Conservation (phyloP, 305 asterid species). For the Solanum aculeatissimum region DNA sequence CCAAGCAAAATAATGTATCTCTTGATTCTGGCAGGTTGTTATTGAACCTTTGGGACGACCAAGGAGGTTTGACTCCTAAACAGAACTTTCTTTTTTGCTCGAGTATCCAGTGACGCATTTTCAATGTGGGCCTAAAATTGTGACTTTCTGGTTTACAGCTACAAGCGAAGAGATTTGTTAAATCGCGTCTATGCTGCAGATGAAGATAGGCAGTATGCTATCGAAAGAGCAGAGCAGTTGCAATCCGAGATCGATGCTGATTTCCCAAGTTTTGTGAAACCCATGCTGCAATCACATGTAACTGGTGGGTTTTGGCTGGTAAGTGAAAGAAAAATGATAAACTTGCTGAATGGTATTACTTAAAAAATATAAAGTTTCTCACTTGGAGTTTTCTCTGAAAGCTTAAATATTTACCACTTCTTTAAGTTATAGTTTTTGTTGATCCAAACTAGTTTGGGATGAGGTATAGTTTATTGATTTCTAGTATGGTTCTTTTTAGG, state of each 20-base stretch:
- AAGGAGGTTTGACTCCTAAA: constrained; percentile 34
- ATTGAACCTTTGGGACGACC: constrained; percentile 52
- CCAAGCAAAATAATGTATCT: background rate
- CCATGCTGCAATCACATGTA: constrained; percentile 91
- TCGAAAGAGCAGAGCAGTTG: constrained; percentile 47
- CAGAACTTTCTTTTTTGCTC: background rate
- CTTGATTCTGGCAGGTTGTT: constrained; percentile 30
- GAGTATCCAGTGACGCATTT: background rate
- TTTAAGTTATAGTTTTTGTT: background rate
- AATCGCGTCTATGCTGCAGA: constrained; percentile 67
- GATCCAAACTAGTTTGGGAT: background rate
- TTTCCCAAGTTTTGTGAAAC: constrained; percentile 52
- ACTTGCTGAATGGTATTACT: background rate
- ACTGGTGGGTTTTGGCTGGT: constrained; percentile 98
- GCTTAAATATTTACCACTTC: background rate
- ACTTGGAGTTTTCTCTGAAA: background rate
- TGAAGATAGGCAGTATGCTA: constrained; percentile 45
- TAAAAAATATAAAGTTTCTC: background rate
- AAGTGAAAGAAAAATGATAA: background rate
- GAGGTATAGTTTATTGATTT: background rate
- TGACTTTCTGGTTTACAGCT: constrained; percentile 18
- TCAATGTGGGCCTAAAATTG: background rate
- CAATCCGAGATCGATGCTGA: constrained; percentile 36
- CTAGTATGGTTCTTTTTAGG: constrained; percentile 18
- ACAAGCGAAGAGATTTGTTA: constrained; percentile 45